Evolutionary conservation across 306 rosid genomes (phyloP), one percentile per base, ranked within the genome.

Genomic region (Hylodesmum podocarpum): DNA sequence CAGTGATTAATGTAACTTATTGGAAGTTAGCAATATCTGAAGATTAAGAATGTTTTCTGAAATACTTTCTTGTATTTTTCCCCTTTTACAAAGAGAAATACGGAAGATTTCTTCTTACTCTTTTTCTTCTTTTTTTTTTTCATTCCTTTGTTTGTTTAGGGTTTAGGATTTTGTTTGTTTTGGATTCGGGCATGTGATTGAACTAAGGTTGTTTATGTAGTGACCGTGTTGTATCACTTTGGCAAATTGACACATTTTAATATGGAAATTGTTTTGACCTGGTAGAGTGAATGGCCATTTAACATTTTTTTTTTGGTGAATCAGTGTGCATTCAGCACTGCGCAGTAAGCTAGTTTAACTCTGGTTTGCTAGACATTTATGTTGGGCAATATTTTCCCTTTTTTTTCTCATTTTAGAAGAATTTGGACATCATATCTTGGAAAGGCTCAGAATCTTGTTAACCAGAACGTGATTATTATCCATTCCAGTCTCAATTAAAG

Each of bases 1-100:
- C 88, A 58, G 87, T 80, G 62, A 79, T 86, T 70, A 88, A 78
- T 89, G 88, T 87, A 87, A 89, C 85, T 58, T 84, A 88, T 78
- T 75, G 84, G 79, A 83, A 63, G 84, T 83, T 89, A 89, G 97
- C 78, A 68, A 79, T 82, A 78, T 72, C 84, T 80, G 82, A 79
- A 79, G 88, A 62, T 83, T 80, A 87, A 81, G 91, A 86, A 81
- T 83, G 86, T 78, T 81, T 63, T 86, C 87, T 85, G 88, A 80
- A 89, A 80, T 78, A 83, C 76, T 86, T 82, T 78, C 67, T 70
- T 87, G 66, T 80, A 75, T 85, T 84, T 74, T 58, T 51, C 75
- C 57, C 61, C 51, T 53, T 33, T 43, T 76, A 66, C 66, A 70
- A 49, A 78, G 83, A 80, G 49, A 72, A 70, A 82, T 64, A 70